Evolutionary conservation across 169 alveolate genomes (phyloP), one percentile per base, ranked within the genome.

Genomic region (Cryptosporidium sp.): DNA sequence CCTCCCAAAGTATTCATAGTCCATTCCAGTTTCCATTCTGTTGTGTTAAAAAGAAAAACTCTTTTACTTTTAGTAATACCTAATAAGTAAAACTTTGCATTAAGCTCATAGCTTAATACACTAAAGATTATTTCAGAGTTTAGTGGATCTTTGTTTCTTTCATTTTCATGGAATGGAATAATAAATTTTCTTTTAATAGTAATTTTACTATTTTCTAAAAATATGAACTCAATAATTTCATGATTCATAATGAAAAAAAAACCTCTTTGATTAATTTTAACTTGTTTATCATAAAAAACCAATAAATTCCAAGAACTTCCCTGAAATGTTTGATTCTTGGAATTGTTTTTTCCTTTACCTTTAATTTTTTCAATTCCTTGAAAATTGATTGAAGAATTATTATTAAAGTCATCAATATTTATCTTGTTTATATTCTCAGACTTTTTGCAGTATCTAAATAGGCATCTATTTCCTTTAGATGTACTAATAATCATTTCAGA

Each of bases 1-100:
- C 69, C 89, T 18, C 89, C 89, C n/a, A 80, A 29, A 1, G 89
- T 80, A 21, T 60, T 44, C 45, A 39, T 62, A 18, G 7, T 18
- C 73, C 75, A 65, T 33, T 80, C 89, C 18, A 80, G 2, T 1
- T n/a, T 80, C 68, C 72, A 80, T 8, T 37, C 37, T 21, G 48
- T 39, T 12, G 53, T 21, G 42, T 65, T 62, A 7, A 65, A 10
- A 8, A 80, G 42, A 45, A 80, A 60, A 4, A 80, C 68, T 6
- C 37, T 61, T 42, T 51, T 80, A 52, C 33, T 65, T 45, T 26
- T 80, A 26, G 75, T 62, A n/a, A 67, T 80, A 16, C 89, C 67
- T 14, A 80, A 29, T 23, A 80, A n/a, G 62, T 52, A 75, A 26
- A 12, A 45, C 16, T 10, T 56, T 16, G 67, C 9, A n/a, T 26